These are phyloP conservation scores for Rutstroemia sp. DNA, from an alignment of 2,329 filamentous ascomycete genomes.

Conservation along the genomic window DNA sequence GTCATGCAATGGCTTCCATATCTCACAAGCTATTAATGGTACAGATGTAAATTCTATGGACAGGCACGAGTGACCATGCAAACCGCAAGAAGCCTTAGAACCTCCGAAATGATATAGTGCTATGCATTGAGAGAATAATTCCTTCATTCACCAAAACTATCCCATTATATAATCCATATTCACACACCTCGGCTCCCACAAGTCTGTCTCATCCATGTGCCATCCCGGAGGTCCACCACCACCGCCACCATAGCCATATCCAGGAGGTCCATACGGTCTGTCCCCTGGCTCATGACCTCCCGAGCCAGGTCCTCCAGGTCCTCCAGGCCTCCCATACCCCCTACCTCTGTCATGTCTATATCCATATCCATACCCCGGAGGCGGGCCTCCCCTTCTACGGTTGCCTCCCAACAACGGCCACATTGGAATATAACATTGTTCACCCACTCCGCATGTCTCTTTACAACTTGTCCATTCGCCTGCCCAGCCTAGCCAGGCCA, in stretches of 20 bases:
- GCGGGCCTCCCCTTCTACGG: neutral
- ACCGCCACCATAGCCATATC: neutral
- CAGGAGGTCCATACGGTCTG: slow-evolving; percentile 5
- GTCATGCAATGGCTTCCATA: no score
- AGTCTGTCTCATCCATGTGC: slow-evolving; percentile 16
- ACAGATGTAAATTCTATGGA: no score
- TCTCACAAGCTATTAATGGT: no score
- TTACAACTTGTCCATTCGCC: slow-evolving; percentile 37
- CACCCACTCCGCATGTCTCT: slow-evolving; percentile 35
- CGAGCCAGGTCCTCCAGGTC: slow-evolving; percentile 6
- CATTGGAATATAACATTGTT: slow-evolving; percentile 44
- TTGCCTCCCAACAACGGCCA: slow-evolving; percentile 34
- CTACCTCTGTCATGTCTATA: slow-evolving; percentile 1
- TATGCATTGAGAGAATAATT: no score
- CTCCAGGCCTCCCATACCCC: slow-evolving; percentile 6
- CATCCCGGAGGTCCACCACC: slow-evolving; percentile 2
- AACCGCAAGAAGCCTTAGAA: no score
- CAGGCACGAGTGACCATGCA: no score
- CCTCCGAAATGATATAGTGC: no score
- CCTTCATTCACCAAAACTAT: neutral
- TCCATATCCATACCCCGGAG: neutral
- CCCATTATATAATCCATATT: slow-evolving; percentile 20
- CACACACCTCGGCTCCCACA: slow-evolving; percentile 25
- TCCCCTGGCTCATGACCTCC: slow-evolving; percentile 2
- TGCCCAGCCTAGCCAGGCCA: slow-evolving; percentile 45